A percentile compares a stretch with the other conserved stretches of the same genome.
phyloP scores from a whole-genome alignment of 345 rosid species.

The Dipteronia dyeriana region DNA sequence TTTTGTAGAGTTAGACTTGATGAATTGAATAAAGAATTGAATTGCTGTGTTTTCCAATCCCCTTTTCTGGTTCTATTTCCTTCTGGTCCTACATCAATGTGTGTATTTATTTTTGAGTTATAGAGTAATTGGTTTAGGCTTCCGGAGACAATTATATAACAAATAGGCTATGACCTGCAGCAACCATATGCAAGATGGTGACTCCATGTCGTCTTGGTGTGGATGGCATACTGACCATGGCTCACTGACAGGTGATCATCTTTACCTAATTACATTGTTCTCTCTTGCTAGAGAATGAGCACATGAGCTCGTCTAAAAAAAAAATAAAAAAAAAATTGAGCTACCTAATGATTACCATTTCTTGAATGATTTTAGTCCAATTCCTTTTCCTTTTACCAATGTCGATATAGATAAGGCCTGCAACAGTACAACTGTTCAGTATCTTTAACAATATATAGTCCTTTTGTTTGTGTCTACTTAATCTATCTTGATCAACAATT shows the following conservation, averaged over 20 bases:
- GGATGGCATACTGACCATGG: conserved; percentile 98
- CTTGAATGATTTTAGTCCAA: neutral
- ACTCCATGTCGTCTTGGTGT: conserved; percentile 84
- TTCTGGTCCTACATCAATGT: too few species aligned
- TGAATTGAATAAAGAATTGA: too few species aligned
- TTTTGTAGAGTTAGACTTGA: too few species aligned
- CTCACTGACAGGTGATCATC: conserved; percentile 66
- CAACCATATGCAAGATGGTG: conserved; percentile 40
- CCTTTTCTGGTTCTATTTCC: too few species aligned
- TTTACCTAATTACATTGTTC: conserved; percentile 14
- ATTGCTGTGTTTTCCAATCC: too few species aligned
- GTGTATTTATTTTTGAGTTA: neutral
- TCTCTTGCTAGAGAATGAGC: conserved; percentile 10
- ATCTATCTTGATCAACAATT: neutral
- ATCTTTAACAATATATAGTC: neutral
- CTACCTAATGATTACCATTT: neutral
- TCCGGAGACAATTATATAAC: conserved; percentile 21
- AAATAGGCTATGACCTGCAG: conserved; percentile 39
- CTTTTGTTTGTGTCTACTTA: neutral
- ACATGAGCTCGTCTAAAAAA: neutral
- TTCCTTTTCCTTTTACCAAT: neutral
- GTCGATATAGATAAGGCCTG: neutral
- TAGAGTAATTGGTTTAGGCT: conserved; percentile 5
- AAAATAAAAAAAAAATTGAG: neutral
- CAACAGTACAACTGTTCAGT: neutral